Conservation (phyloP, 768 basidiomycete species). For the Serendipita sp. region DNA sequence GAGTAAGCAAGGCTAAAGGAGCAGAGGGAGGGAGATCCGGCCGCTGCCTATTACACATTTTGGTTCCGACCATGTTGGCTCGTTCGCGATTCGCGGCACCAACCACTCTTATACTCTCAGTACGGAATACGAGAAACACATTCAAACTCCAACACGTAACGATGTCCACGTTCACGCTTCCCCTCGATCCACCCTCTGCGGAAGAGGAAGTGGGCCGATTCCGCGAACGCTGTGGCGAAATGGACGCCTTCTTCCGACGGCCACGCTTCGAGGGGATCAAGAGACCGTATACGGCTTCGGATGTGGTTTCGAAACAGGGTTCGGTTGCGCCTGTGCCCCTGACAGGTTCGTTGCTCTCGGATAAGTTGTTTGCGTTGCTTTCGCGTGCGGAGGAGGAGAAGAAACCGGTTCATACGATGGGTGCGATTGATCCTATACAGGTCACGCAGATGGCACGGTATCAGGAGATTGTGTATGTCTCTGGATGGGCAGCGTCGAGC, state of each 20-base stretch:
- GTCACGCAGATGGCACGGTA: conserved; percentile 88
- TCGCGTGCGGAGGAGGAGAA: conserved; percentile 43
- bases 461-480: conserved; percentile 81
- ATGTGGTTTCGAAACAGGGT: conserved; percentile 82
- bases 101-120: too few species aligned
- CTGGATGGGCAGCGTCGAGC: conserved; percentile 81
- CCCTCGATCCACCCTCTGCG: conserved; percentile 40
- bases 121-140: too few species aligned
- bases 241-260: conserved; percentile 56
- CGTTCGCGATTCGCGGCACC: too few species aligned
- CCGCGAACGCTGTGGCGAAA: conserved; percentile 41
- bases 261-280: conserved; percentile 60
- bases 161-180: conserved; percentile 14
- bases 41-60: too few species aligned
- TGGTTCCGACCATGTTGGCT: too few species aligned
- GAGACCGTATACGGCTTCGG: conserved; percentile 64
- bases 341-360: conserved; percentile 60
- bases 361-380: conserved; percentile 68
- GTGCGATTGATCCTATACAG: conserved; percentile 84
- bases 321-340: conserved; percentile 64
- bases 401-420: conserved; percentile 76
- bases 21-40: too few species aligned
- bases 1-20: too few species aligned
- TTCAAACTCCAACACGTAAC: too few species aligned
- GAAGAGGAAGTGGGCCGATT: conserved; percentile 45